Conservation (phyloP, 2,329 filamentous ascomycete species). For the Ramularia collo-cygni region DNA sequence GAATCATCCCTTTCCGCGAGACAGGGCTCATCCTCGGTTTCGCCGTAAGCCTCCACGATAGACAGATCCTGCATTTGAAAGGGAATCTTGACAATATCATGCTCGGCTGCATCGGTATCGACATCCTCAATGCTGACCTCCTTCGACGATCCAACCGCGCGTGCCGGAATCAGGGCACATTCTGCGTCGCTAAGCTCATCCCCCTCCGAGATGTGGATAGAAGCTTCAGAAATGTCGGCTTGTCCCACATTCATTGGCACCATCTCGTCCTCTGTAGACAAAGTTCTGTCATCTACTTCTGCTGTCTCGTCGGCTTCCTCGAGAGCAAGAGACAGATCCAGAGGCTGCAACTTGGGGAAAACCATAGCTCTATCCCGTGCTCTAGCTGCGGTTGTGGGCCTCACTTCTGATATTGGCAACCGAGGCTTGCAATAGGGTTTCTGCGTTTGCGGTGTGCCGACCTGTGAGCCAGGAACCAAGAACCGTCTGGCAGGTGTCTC, state of each 20-base stretch:
- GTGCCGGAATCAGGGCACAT: no score
- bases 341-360: constrained; percentile 17
- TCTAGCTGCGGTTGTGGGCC: constrained; percentile 22
- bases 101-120: no score
- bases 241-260: no score
- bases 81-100: no score
- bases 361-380: constrained; percentile 19
- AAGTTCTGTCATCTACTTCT: constrained; percentile 4
- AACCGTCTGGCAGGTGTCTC: constrained; percentile 19
- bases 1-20: constrained; percentile 6
- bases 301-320: constrained; percentile 4
- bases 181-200: no score
- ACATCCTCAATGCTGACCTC: no score
- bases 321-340: neutral
- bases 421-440: constrained; percentile 17
- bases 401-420: constrained; percentile 13
- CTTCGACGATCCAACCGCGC: no score
- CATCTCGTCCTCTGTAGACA: constrained; percentile 2
- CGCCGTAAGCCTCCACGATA: neutral
- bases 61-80: neutral
- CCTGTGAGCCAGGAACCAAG: constrained; percentile 13
- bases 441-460: constrained; percentile 24
- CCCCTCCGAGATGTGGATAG: no score
- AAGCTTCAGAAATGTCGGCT: no score
- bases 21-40: neutral